These are phyloP conservation scores for Aspergillus versicolor DNA, from an alignment of 2,329 filamentous ascomycete genomes.

Conservation along the genomic window DNA sequence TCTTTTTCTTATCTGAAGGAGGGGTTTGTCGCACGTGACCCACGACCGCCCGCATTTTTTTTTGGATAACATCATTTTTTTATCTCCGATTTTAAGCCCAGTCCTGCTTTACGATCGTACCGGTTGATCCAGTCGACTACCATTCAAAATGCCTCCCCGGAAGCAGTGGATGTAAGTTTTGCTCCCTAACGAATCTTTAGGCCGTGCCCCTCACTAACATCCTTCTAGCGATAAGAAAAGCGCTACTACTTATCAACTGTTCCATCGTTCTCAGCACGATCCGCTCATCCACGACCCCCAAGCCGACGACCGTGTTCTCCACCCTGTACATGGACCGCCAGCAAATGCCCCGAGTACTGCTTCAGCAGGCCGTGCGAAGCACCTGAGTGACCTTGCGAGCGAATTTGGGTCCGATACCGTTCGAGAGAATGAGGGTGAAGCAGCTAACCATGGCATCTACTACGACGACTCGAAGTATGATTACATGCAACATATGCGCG, in stretches of 20 bases:
- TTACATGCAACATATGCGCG: constrained; percentile 98
- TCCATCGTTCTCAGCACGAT: constrained; percentile 95
- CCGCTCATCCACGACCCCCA: constrained; percentile 90
- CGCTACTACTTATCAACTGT: constrained; percentile 88
- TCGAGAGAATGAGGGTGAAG: constrained; percentile 90
- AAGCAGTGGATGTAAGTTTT: constrained; percentile 70
- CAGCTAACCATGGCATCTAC: constrained; percentile 89
- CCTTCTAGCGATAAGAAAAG: constrained; percentile 76
- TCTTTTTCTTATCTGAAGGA: not conserved
- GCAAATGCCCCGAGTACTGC: constrained; percentile 20
- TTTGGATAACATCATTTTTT: constrained; percentile 13
- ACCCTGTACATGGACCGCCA: constrained; percentile 56
- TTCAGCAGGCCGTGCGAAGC: constrained; percentile 51
- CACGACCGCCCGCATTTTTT: constrained; percentile 12
- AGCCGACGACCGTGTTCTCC: constrained; percentile 87
- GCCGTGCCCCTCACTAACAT: constrained; percentile 14
- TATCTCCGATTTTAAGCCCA: not conserved
- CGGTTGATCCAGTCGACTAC: not conserved
- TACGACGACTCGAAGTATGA: constrained; percentile 96
- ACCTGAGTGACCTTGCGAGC: constrained; percentile 72
- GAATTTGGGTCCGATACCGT: constrained; percentile 68
- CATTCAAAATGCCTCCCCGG: constrained; percentile 65
- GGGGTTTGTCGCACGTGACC: constrained; percentile 12
- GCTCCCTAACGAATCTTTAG: not conserved
- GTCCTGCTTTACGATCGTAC: constrained; percentile 20